Base-by-base conservation (phyloP, 1,284 basidiomycete species). In the Leccinum idahoense region DNA sequence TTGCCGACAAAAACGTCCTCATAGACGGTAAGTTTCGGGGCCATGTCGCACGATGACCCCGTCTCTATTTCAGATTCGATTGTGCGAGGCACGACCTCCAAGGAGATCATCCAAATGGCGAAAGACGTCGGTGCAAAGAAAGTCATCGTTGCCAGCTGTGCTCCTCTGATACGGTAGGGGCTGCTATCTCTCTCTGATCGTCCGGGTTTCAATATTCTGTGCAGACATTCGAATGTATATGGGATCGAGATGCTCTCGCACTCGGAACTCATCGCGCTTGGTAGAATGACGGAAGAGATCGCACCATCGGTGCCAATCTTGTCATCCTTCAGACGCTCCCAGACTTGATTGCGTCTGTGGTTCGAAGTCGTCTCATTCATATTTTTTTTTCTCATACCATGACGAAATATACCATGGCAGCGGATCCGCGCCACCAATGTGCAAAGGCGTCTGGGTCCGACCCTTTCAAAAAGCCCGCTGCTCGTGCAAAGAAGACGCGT, bases 221-320 rank as follows among this genome's bases (percentile, higher is more conserved):
- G 4, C 62, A 93, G 94, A 56, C 87, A 89, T 76, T 90, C 94
- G 10, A 98, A 99, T 74, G 97, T 99, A 6, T 99, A 99, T 78
- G 97, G 97, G 39, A 99, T 99, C 74, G 97, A 99, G 80, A 99
- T 99, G 97, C 97, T 97, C 37, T 94, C 94, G 2, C 89, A 94
- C 8, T 78, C 82, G 46, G 97, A 99, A 76, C 90, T 99, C 39
- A 96, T 99, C 58, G 97, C 96, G 0, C 84, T 97, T 76, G 86
- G 83, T 56, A 88, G 94, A 61, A 87, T 88, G 58, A 86, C 85
- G 20, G 82, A 86, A 51, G 85, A 90, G 65, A 88, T 99, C 64
- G 93, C 94, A 4, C 87, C 61, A 98, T 99, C 69, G 96, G 96
- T 57, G 97, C 96, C 15, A 97, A 99, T 77, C 84, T 97, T 59